Base-by-base conservation (phyloP, 176 grass and related monocot species). In the Oryza glaberrima region DNA sequence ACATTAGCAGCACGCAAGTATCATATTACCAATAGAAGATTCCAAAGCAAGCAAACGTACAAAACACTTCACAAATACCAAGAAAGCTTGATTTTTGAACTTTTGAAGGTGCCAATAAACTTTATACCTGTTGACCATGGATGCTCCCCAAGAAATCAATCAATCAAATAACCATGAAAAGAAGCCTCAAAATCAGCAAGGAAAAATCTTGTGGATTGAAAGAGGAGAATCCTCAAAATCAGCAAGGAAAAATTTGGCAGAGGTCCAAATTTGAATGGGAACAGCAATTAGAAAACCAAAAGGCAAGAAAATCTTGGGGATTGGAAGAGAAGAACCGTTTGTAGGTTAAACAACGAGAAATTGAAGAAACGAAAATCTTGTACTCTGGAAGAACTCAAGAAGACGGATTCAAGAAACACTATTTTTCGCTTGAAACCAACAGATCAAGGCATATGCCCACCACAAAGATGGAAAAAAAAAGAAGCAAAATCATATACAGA, bases 11-110 rank as follows among this genome's bases (percentile, higher is more conserved):
- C 28, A 11, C 26, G 43, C 20, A 40, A 51, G 14, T 75, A 48
- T 36, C 61, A 49, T 69, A 64, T 15, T 77, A 47, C 44, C 34
- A 60, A 69, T 26, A 65, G 63, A 90, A 90, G 49, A 84, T 76
- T 87, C 69, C 47, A 90, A 69, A 75, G 69, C 63, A 81, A 81
- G 51, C 52, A 76, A 77, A 77, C 52, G 77, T 72, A 79, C 65
- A 85, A 85, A 75, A 65, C 65, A 89, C 28, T 17, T 77, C 36
- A 0, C 72, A 0, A 76, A 71, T 19, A 70, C 82, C 82, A 49
- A 85, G 82, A 79, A 79, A 48, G 47, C 68, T 82, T 86, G 56
- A 7, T 75, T 75, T 86, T 86, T 86, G 34, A 69, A 71, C 28
- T 75, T 86, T 86, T 86, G 34, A 77, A 70, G 41, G 28, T 69